These are phyloP conservation scores for Stygiomarasmius scandens DNA, from an alignment of 1,284 basidiomycete species.

Conservation along the genomic window DNA sequence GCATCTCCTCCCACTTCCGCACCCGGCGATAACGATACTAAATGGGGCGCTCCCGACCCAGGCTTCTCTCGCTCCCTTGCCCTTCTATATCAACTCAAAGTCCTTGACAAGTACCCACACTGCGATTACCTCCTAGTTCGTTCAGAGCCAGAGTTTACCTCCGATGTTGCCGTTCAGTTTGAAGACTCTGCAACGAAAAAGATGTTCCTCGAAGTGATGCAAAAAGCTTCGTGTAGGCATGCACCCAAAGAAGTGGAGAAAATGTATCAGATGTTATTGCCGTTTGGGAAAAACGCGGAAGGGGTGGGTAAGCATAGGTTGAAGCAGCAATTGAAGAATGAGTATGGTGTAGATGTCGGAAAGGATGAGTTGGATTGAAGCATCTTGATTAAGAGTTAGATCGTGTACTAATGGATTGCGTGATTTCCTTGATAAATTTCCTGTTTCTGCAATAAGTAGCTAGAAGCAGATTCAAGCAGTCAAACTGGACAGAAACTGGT, in stretches of 20 bases:
- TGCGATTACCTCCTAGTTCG: constrained; percentile 18
- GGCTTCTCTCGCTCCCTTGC: constrained; percentile 20
- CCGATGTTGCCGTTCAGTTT: constrained; percentile 15
- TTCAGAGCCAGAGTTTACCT: constrained; percentile 14
- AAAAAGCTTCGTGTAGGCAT: constrained; percentile 11
- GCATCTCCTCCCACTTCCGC: too few relatives aligned
- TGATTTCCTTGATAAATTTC: too few relatives aligned
- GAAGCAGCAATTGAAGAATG: constrained; percentile 19
- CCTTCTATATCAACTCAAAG: constrained; percentile 19
- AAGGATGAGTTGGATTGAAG: too few relatives aligned
- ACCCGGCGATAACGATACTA: neutral
- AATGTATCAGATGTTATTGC: constrained; percentile 18
- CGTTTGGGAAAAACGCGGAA: constrained; percentile 5
- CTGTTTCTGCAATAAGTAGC: too few relatives aligned
- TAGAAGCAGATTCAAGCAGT: too few relatives aligned
- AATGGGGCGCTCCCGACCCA: neutral
- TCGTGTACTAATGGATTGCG: too few relatives aligned
- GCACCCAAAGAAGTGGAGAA: constrained; percentile 14
- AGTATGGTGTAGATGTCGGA: constrained; percentile 19
- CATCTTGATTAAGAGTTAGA: too few relatives aligned
- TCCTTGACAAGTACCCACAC: constrained; percentile 18
- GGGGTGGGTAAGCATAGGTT: constrained; percentile 15
- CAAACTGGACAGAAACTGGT: too few relatives aligned
- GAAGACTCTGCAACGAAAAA: constrained; percentile 5
- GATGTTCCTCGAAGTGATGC: constrained; percentile 16